Evolutionary conservation across 1,139 yeast genomes (phyloP).

Genomic region (Wickerhamiella pararugosa): DNA sequence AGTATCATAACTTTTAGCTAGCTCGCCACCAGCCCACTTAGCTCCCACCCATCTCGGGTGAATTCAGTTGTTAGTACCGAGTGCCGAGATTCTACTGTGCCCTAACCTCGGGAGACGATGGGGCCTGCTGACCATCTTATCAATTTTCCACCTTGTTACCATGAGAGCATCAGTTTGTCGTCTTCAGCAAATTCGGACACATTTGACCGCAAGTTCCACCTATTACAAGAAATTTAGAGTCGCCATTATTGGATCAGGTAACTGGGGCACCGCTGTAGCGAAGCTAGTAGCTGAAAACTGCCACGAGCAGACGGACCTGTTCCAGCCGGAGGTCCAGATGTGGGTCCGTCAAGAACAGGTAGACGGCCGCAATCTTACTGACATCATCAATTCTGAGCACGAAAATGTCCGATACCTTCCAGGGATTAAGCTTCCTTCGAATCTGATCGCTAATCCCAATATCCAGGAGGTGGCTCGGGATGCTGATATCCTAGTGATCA

Average conservation of each 20-base stretch:
- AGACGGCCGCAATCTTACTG: conserved; percentile 56
- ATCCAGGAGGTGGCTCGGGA: conserved; percentile 53
- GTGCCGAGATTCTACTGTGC: no score
- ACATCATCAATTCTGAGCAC: conserved; percentile 71
- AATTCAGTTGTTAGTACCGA: no score
- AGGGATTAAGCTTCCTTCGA: conserved; percentile 60
- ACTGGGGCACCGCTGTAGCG: conserved; percentile 81
- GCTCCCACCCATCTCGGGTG: no score
- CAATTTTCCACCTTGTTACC: not conserved
- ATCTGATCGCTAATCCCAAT: conserved; percentile 75
- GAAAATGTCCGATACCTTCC: conserved; percentile 83
- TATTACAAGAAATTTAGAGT: conserved; percentile 20
- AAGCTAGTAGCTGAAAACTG: conserved; percentile 84
- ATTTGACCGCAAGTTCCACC: conserved; percentile 1
- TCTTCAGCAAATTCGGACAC: conserved; percentile 2
- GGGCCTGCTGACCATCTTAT: not conserved
- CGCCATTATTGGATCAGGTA: conserved; percentile 31
- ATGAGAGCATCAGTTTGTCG: conserved; percentile 2
- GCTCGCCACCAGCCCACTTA: no score
- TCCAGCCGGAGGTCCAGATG: conserved; percentile 62
- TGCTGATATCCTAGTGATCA: conserved; percentile 75
- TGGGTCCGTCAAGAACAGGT: conserved; percentile 82
- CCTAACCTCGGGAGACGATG: no score
- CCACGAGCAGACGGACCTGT: conserved; percentile 48
- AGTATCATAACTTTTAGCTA: no score